Evolutionary conservation across 1,284 basidiomycete species (phyloP).

Genomic region (Caloboletus inedulis): DNA sequence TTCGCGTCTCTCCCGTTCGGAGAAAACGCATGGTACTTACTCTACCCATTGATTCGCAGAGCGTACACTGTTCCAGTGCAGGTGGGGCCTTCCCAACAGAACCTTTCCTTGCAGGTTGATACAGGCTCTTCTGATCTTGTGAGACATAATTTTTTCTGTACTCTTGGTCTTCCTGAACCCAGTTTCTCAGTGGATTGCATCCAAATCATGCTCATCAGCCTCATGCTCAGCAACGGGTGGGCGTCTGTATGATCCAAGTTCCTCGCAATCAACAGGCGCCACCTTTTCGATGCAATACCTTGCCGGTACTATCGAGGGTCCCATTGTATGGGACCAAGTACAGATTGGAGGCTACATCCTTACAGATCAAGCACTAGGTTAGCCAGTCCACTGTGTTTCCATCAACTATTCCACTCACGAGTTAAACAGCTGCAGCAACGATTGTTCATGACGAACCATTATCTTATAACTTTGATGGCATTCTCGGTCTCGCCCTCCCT

Average conservation of each 20-base stretch:
- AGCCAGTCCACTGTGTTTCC: constrained; percentile 14
- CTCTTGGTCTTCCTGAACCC: neutral
- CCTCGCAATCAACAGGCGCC: constrained; percentile 39
- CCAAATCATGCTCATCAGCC: constrained; percentile 49
- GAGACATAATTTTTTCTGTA: constrained; percentile 26
- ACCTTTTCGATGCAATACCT: constrained; percentile 56
- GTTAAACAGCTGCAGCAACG: constrained; percentile 50
- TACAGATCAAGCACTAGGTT: constrained; percentile 60
- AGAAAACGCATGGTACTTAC: neutral
- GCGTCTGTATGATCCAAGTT: constrained; percentile 51
- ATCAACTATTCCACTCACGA: constrained; percentile 3
- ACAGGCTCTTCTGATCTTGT: constrained; percentile 76
- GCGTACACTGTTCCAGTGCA: constrained; percentile 57
- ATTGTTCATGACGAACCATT: constrained; percentile 54
- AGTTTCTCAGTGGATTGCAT: constrained; percentile 57
- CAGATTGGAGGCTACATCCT: constrained; percentile 57
- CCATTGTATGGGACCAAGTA: constrained; percentile 65
- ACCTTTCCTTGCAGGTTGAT: constrained; percentile 63
- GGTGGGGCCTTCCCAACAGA: constrained; percentile 48
- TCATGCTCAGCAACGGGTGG: constrained; percentile 44
- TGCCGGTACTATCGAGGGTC: constrained; percentile 52
- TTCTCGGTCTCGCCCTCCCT: constrained; percentile 73
- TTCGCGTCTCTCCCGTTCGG: neutral
- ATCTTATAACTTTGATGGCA: constrained; percentile 50
- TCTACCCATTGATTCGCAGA: constrained; percentile 33